phyloP scores from a whole-genome alignment of 306 rosid genomes.

The Oxytropis ochrocephala region DNA sequence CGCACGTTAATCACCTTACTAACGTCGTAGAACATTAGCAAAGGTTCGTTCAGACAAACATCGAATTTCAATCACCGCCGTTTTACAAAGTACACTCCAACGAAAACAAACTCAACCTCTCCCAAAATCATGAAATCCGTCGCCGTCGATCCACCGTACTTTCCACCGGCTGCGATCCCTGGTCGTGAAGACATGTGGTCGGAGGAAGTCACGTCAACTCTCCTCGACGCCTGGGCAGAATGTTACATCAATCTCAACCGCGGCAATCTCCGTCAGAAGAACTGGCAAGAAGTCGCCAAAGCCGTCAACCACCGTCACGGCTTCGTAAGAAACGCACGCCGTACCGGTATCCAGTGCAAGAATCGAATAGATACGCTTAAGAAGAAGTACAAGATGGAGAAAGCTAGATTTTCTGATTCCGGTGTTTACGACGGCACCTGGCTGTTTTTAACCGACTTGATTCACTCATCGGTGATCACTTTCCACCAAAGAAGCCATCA shows the following conservation, averaged over 20 bases:
- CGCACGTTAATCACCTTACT: slow-evolving; percentile 22
- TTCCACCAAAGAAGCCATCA: slow-evolving; percentile 13
- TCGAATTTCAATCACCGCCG: neutral
- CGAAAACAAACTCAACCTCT: neutral
- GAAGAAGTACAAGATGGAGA: slow-evolving; percentile 71
- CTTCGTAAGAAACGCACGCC: slow-evolving; percentile 25
- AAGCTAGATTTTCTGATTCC: slow-evolving; percentile 46
- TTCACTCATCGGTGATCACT: slow-evolving; percentile 41
- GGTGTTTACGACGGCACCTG: slow-evolving; percentile 34
- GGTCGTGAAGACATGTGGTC: slow-evolving; percentile 64
- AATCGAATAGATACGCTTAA: slow-evolving; percentile 71
- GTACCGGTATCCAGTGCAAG: slow-evolving; percentile 65
- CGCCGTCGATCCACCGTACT: slow-evolving; percentile 18
- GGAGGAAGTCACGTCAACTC: slow-evolving; percentile 58
- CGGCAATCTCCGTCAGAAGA: slow-evolving; percentile 54
- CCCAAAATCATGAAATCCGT: slow-evolving; percentile 15
- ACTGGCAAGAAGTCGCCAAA: slow-evolving; percentile 68
- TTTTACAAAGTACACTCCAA: neutral
- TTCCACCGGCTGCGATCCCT: slow-evolving; percentile 30
- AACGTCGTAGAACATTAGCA: slow-evolving; percentile 26
- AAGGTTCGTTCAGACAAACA: slow-evolving; percentile 9
- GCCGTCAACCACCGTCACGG: slow-evolving; percentile 49
- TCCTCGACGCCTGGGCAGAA: slow-evolving; percentile 69
- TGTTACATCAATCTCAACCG: slow-evolving; percentile 43
- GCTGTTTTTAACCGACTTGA: slow-evolving; percentile 51